Evolutionary conservation across 176 grass and related monocot species (phyloP).

Genomic region (Triticum aestivum): IWGSC_CS_RefSeq_v2.1 NC_057805.1:362138161-362138660

Average conservation of each 20-base stretch:
- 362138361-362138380: slow-evolving; percentile 66
- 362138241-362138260: slow-evolving; percentile 66
- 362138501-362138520: slow-evolving; percentile 38
- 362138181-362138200: slow-evolving; percentile 58
- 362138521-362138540: background rate
- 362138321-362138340: slow-evolving; percentile 48
- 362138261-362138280: slow-evolving; percentile 54
- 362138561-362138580: background rate
- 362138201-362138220: slow-evolving; percentile 67
- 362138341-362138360: slow-evolving; percentile 61
- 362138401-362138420: slow-evolving; percentile 63
- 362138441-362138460: slow-evolving; percentile 66
- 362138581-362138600: background rate
- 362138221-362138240: slow-evolving; percentile 70
- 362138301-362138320: slow-evolving; percentile 34
- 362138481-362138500: slow-evolving; percentile 26
- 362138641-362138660: background rate
- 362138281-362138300: slow-evolving; percentile 30
- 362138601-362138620: background rate
- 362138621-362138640: background rate
- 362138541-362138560: background rate
- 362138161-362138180: slow-evolving; percentile 30
- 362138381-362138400: slow-evolving; percentile 56
- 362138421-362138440: slow-evolving; percentile 58
- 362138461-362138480: slow-evolving; percentile 54